Evolutionary conservation across 768 basidiomycete genomes (phyloP), one percentile per base, ranked within the genome.

Genomic region (Rhodocollybia butyracea): DNA sequence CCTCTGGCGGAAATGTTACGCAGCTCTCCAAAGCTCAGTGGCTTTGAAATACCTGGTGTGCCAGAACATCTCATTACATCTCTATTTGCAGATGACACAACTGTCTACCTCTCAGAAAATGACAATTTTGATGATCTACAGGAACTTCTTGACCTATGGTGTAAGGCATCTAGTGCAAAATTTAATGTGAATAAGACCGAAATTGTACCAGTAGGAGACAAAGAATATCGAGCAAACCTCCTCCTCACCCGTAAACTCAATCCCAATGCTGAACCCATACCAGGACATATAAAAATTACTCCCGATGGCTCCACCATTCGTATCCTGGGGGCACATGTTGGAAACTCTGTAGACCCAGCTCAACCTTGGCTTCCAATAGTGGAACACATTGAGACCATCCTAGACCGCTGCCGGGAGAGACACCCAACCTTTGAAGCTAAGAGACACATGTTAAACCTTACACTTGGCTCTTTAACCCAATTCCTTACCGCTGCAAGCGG

Each of bases 41-140:
- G 66, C 3, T 61, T 63, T n/a, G 19, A 38, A 1, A 57, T 67
- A 0, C 65, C 64, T 0, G 59, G 58, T 2, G 17, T 41, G 0
- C 17, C 21, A 5, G 42, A 57, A 0, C 54, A 21, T 2, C 29
- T 68, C 0, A 51, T 61, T 0, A 29, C 64, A 0, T 62, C 63
- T 4, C 56, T 73, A 0, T 73, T 70, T 41, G 62, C 66, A 0
- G 68, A 71, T 17, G 65, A 70, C 26, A 64, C 66, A 0, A 50
- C 50, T 0, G 22, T 17, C 34, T 36, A 36, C 34, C 34, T 36
- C 17, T 8, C 8, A 8, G 17, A 46, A 22, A 5, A 5, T 0
- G 59, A 65, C 34, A 58, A 39, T 3, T 60, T 56, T 22, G 15
- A 0, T 0, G 48, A 50, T 8, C 59, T 63, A 3, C 42, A 60